Evolutionary conservation across 2,329 filamentous ascomycete genomes (phyloP), one percentile per base, ranked within the genome.

Genomic region (Escovopsis sp.): DNA sequence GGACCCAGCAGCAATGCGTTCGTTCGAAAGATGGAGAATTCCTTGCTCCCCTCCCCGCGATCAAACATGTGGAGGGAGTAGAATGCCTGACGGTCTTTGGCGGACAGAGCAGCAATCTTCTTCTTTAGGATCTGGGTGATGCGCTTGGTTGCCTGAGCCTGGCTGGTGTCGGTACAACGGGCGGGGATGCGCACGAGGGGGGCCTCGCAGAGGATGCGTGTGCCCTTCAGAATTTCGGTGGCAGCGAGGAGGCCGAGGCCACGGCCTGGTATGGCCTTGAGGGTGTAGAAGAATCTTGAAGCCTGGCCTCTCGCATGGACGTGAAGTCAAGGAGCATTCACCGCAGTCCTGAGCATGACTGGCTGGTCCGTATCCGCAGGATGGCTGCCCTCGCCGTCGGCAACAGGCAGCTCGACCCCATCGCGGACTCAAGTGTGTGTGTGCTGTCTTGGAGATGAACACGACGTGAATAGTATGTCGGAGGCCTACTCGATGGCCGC

Each of bases 151-250:
- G 11, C 15, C 15, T 38, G 36, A 10, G 35, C 28, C 23, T 10
- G 11, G 28, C 7, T 32, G 8, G 7, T 9, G 7, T 9, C 3
- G 28, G 8, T 3, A 6, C 3, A 5, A 3, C 28, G 8, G 28
- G 4, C 11, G 7, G 8, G 8, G 4, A 32, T 9, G 8, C 28
- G 11, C 28, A 49, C 26, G 11, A 47, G 32, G 15, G 48, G 47
- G 8, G 36, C 34, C 12, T 53, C 49, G 3, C 45, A 38, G 15
- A 51, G 28, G 18, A 51, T 46, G 1, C 49, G 39, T 6, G 49
- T 49, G 6, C 49, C 48, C 44, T 45, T 7, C 26, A 33, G 28
- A 52, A 50, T 12, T 43, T 43, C 1, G 12, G 12, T 15, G 4
- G 34, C 38, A 1, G 50, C 43, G 8, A 50, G 18, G 2, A 50